Conservation (phyloP, 2,329 filamentous ascomycete species). For the Chaetomium strumarium region DNA sequence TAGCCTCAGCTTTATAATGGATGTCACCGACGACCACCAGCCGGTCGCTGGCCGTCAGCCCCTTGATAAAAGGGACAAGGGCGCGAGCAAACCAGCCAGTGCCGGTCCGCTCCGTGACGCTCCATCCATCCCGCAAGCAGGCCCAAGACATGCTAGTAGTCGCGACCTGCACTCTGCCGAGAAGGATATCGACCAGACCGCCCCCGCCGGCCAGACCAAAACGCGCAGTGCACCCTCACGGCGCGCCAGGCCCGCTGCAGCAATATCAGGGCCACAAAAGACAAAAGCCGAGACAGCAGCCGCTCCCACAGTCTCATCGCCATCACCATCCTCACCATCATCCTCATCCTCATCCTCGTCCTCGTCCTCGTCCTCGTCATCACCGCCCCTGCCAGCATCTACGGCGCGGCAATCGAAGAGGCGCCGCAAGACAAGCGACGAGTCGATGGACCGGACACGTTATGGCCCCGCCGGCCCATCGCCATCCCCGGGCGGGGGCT, state of each 20-base stretch:
- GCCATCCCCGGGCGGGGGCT: slow-evolving; percentile 30
- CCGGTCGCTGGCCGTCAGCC: slow-evolving; percentile 30
- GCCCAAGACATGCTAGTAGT: slow-evolving; percentile 36
- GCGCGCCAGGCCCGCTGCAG: slow-evolving; percentile 28
- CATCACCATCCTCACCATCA: slow-evolving; percentile 28
- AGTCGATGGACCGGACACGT: slow-evolving; percentile 43
- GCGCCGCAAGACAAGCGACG: slow-evolving; percentile 40
- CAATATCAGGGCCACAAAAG: slow-evolving; percentile 6
- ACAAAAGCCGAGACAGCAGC: slow-evolving; percentile 4
- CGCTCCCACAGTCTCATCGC: slow-evolving; percentile 14
- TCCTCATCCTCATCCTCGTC: slow-evolving; percentile 26
- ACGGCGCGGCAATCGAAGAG: slow-evolving; percentile 27
- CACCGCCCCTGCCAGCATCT: slow-evolving; percentile 27
- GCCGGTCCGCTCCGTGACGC: slow-evolving; percentile 26
- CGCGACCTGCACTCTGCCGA: slow-evolving; percentile 27
- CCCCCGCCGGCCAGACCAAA: slow-evolving; percentile 24
- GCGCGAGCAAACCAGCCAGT: slow-evolving; percentile 32
- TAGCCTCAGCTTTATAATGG: slow-evolving; percentile 53
- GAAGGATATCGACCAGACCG: slow-evolving; percentile 23
- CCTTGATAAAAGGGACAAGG: slow-evolving; percentile 40
- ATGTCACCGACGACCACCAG: slow-evolving; percentile 47
- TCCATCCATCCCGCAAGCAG: slow-evolving; percentile 31
- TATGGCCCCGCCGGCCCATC: slow-evolving; percentile 29
- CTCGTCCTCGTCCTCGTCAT: slow-evolving; percentile 27
- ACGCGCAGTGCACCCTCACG: slow-evolving; percentile 32